Evolutionary conservation across 129 eudicot genomes (phyloP), one percentile per base, ranked within the genome.

Genomic region (Mikania micrantha): DNA sequence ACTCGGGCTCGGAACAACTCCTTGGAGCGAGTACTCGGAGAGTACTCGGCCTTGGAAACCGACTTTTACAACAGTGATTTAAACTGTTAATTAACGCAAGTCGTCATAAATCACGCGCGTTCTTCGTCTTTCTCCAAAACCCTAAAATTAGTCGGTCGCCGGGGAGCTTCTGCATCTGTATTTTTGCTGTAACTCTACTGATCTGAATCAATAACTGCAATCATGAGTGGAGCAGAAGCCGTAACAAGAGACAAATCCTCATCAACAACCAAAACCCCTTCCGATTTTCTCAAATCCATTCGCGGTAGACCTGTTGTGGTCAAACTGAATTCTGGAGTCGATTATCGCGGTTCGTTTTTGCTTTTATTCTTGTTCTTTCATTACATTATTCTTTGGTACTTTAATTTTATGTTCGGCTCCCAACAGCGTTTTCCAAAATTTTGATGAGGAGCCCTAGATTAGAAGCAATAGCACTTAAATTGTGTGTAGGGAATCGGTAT

Each of bases 221-320:
- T 47, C 74, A 88, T 89, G 96, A 89, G 96, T 58, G 90, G 86
- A 69, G 17, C 86, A 34, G 86, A 66, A 40, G 83, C 78, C 40
- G 29, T 84, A 21, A 64, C 73, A 24, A 89, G 86, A 65, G 85
- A 87, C 35, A 85, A 76, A 39, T 60, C 22, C 3, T 80, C 87
- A 17, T 58, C 81, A 24, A 80, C 84, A 67, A 82, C 91, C 28
- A 90, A 90, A 72, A 87, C 95, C 29, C 97, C 97, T 2, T 84
- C 97, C 22, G 97, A 90, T 74, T 90, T 90, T 73, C 91, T 90
- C 71, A 90, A 90, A 65, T 90, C 97, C 13, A 90, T 90, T 56
- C 91, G 97, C 1, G 97, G 97, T 10, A 86, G 95, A 66, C 97
- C 97, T 60, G 97, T 90, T 71, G 97, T 90, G 3, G 97, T 90